Evolutionary conservation across 371 early-diverging fungal genomes (phyloP).

Genomic region (Mortierella sp.): DNA sequence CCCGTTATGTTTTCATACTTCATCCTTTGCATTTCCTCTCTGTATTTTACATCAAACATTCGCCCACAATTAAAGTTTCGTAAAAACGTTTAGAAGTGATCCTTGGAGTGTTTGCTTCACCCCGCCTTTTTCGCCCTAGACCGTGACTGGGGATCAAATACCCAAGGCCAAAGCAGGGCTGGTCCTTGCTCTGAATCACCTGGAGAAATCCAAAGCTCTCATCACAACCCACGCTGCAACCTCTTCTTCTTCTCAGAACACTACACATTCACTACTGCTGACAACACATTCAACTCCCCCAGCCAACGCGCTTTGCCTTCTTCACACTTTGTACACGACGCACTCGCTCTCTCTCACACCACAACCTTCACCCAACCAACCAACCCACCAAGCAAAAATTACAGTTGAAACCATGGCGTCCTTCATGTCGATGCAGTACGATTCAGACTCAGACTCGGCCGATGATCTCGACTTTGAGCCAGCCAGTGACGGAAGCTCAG

Average conservation of each 20-base stretch:
- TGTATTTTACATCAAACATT: neutral
- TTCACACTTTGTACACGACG: neutral
- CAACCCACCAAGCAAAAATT: neutral
- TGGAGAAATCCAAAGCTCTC: neutral
- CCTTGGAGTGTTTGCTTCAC: neutral
- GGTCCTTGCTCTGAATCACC: neutral
- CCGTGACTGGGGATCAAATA: neutral
- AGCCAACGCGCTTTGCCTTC: neutral
- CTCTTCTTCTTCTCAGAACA: neutral
- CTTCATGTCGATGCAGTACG: conserved; percentile 52
- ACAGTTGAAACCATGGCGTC: conserved; percentile 28
- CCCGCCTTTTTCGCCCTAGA: neutral
- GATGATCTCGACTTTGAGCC: conserved; percentile 57
- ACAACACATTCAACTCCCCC: neutral
- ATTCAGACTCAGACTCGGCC: conserved; percentile 58
- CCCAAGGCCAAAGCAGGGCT: neutral
- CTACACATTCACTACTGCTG: neutral
- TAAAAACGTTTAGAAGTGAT: neutral
- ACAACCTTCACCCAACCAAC: neutral
- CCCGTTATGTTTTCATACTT: neutral
- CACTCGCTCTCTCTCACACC: neutral
- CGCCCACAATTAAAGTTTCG: neutral
- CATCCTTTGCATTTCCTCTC: neutral
- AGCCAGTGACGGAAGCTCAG: conserved; percentile 28
- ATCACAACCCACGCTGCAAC: neutral